phyloP scores from a whole-genome alignment of 305 asterid genomes.

The Fraxinus ornus region DNA sequence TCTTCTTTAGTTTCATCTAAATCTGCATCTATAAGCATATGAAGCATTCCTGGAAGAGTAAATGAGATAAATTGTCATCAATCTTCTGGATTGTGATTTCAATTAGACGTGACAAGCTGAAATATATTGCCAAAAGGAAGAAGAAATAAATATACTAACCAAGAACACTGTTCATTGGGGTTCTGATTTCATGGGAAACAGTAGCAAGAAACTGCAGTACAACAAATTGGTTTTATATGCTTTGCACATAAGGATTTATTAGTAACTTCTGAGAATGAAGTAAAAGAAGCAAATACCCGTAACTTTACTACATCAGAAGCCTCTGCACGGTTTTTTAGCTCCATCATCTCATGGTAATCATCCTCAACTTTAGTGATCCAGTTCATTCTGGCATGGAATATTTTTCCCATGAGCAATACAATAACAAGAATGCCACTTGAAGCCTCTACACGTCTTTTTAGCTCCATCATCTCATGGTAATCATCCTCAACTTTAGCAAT shows the following conservation, averaged over 20 bases:
- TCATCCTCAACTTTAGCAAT: too few species aligned
- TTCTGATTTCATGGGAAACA: constrained; percentile 71
- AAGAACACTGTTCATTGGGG: constrained; percentile 95
- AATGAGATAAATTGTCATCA: constrained; percentile 9
- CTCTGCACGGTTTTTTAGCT: constrained; percentile 84
- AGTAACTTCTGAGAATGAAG: neutral
- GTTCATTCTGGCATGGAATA: constrained; percentile 71
- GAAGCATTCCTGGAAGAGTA: constrained; percentile 73
- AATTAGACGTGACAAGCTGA: neutral
- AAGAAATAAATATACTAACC: constrained; percentile 47
- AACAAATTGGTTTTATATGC: constrained; percentile 19
- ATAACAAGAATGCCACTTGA: too few species aligned
- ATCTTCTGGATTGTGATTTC: neutral
- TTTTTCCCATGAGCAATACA: constrained; percentile 60
- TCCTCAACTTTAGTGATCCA: constrained; percentile 86
- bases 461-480: too few species aligned
- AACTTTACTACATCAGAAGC: constrained; percentile 91
- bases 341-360: constrained; percentile 68
- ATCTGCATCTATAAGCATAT: constrained; percentile 91
- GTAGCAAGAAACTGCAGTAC: constrained; percentile 71
- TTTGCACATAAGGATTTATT: neutral
- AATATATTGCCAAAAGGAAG: neutral
- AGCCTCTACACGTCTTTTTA: too few species aligned
- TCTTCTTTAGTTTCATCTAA: constrained; percentile 94
- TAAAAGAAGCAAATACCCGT: constrained; percentile 43